Evolutionary conservation across 2,329 filamentous ascomycete species (phyloP), one percentile per base, ranked within the genome.

Genomic region (Coniella vitis): DNA sequence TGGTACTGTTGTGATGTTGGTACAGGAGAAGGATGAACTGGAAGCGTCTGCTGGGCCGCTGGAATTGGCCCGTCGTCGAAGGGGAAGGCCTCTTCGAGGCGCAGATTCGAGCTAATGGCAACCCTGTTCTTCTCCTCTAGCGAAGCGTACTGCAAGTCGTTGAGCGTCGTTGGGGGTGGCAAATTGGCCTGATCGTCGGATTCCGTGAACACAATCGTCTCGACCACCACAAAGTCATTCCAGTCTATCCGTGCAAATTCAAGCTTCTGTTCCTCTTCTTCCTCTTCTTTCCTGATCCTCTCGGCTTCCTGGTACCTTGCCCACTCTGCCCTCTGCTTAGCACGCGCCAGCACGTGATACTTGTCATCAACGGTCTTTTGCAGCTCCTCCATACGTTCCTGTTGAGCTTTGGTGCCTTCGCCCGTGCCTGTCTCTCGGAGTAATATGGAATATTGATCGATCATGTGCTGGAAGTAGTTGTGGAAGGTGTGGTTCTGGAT

Each of bases 161-260:
- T 87, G 37, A 96, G 81, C 4, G 86, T 90, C 4, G 89, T 93
- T 1, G 93, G 93, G 1, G 90, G 86, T 29, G 91, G 90, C 10
- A 98, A 81, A 55, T 93, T 85, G 34, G 83, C 81, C 55, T 87
- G 79, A 57, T 96, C 90, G 64, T 98, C 93, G 35, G 81, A 79
- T 57, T 95, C 90, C 51, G 82, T 90, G 66, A 98, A 98, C 14
- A 89, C 75, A 47, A 98, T 90, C 1, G 90, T 96, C 67, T 96
- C 93, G 38, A 96, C 90, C 17, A 98, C 86, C 31, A 91, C 84
- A 60, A 98, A 98, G 63, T 97, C 91, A 62, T 95, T 88, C 93
- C 93, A 98, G 66, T 98, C 93, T 55, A 98, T 93, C 59, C 93
- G 86, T 1, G 86, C 86, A 65, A 93, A 83, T 47, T 81, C 74